Evolutionary conservation across 2,329 filamentous ascomycete genomes (phyloP).

Genomic region (Purpureocillium lavendulum): DNA sequence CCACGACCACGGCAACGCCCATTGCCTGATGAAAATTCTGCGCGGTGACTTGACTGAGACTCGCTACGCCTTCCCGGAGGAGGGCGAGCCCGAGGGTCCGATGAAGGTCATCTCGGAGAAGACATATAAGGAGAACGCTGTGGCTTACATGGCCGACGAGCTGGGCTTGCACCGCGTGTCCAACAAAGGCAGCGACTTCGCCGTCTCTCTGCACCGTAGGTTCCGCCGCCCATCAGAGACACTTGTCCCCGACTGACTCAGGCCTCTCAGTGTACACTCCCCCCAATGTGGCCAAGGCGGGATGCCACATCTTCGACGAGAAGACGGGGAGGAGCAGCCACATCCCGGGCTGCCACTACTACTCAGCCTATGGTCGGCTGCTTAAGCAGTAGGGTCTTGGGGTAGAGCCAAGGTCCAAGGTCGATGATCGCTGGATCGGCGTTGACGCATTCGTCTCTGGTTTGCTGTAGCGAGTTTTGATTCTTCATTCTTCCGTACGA

Average conservation of each 20-base stretch:
- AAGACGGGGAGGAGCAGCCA: conserved; percentile 67
- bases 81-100: conserved; percentile 37
- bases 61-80: conserved; percentile 64
- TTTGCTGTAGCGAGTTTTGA: conserved; percentile 4
- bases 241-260: conserved; percentile 22
- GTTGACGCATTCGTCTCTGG: conserved; percentile 1
- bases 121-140: conserved; percentile 60
- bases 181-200: conserved; percentile 67
- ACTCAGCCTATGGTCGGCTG: conserved; percentile 52
- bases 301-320: conserved; percentile 75
- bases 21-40: conserved; percentile 88
- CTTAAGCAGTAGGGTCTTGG: conserved; percentile 27
- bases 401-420: neutral
- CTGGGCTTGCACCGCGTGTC: conserved; percentile 77
- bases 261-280: conserved; percentile 63
- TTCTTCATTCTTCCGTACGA: conserved; percentile 1
- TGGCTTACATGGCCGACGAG: conserved; percentile 88
- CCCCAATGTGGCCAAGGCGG: conserved; percentile 75
- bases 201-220: conserved; percentile 73
- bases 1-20: conserved; percentile 82
- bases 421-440: neutral
- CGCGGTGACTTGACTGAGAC: conserved; percentile 74
- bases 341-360: conserved; percentile 63
- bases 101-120: conserved; percentile 60
- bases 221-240: conserved; percentile 14